Evolutionary conservation across 768 basidiomycete species (phyloP), one percentile per base, ranked within the genome.

Genomic region (Leucocoprinus leucothites): DNA sequence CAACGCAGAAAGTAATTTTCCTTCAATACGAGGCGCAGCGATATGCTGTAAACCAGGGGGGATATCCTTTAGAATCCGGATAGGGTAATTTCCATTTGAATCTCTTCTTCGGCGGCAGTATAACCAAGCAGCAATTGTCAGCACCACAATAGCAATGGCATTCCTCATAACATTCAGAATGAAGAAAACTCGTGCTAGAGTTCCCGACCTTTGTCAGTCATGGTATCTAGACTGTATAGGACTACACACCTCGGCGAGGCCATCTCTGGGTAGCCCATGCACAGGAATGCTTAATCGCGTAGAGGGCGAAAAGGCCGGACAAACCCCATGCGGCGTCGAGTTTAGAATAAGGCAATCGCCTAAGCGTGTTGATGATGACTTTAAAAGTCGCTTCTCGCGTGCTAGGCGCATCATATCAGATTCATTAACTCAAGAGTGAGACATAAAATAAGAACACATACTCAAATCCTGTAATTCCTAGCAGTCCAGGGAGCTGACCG

Each of bases 361-460:
- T 95, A 59, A 99, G 74, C 1, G 90, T 91, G 69, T 98, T 89
- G 74, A 98, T 97, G 66, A 98, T 87, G 61, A 98, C 95, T 50
- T 77, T 61, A 73, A 87, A 98, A 0, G 93, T 87, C 2, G 88
- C 76, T 9, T 83, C 94, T 48, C 94, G 85, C 7, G 96, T 96
- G 67, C 92, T 92, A 28, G 44, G 11, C 36, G 38, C 16, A 58
- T 28, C 2, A 8, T 25, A 26, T 31, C 6, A n/a, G 13, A 22
- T 31, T 35, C 31, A 9, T 24, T 3, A 11, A 18, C 2, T n/a
- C n/a, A n/a, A n/a, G n/a, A n/a, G n/a, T n/a, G n/a, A n/a, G 26
- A 13, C 18, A 11, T 21, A 16, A 26, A 11, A 31, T 31, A 31
- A 31, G 11, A n/a, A 4, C 38, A 74, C 87, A 63, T 58, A 91